Evolutionary conservation across 2,329 filamentous ascomycete genomes (phyloP), one percentile per base, ranked within the genome.

Genomic region (Calonectria honghensis): DNA sequence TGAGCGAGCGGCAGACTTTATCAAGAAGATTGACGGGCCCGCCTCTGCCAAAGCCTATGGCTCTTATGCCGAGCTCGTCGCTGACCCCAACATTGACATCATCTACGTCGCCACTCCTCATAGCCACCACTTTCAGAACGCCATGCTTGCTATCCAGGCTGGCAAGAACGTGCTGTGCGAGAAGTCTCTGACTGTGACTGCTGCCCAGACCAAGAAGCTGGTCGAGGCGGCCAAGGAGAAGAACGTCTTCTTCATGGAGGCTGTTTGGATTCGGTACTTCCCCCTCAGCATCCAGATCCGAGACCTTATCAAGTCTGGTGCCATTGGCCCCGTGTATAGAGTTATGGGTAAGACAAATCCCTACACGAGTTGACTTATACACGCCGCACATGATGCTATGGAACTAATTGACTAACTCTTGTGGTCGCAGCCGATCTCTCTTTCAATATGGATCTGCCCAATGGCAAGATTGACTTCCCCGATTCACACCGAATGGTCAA

Each of bases 111-210:
- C 95, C 31, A 98, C 96, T 5, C 96, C 96, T 20, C 96, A 98
- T 87, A 96, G 94, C 80, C 96, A 98, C 85, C 96, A 98, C 87
- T 98, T 96, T 87, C 95, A 97, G 84, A 96, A 98, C 86, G 91
- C 92, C 77, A 95, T 96, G 91, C 90, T 97, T n/a, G 94, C 93
- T 54, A 89, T 98, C 50, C 91, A 95, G 78, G 94, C 94, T 10
- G 94, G 95, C 81, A 98, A 98, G 89, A 90, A 96, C 81, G 95
- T 98, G 37, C 90, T 98, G 41, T 98, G 95, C 85, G 96, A 98
- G 85, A 98, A 98, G 89, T 92, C 96, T 0, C 93, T 98, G 80
- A 97, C 95, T 1, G 94, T 96, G 76, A 98, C 94, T 77, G 95
- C 94, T 3, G 88, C 91, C 13, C 96, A 98, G 86, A 88, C 94